Base-by-base conservation (phyloP, 352 stramenopile species). In the Phytophthora foliorum region DNA sequence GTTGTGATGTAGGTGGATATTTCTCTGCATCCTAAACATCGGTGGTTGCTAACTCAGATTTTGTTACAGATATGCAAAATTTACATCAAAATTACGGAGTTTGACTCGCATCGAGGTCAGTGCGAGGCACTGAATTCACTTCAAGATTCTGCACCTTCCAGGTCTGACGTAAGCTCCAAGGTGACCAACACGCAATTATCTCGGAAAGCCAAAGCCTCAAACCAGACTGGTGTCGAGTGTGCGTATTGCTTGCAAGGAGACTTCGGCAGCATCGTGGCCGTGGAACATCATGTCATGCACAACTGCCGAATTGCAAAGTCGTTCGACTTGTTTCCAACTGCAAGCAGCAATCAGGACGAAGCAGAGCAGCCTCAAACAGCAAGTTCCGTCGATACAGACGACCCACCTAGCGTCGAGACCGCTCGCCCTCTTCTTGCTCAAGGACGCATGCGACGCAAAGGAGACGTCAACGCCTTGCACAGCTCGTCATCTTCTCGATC, bases 11-110 rank as follows among this genome's bases (percentile, higher is more conserved):
- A 67, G 44, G 67, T 51, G 38, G 25, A 36, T 31, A 29, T 13
- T 50, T 46, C 6, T 8, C 3, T 22, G 17, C 21, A 6, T 39
- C 3, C 19, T 29, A 19, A 24, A 34, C 25, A 6, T 29, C 13
- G n/a, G 10, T n/a, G 6, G 10, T 49, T 25, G 22, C 22, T 74
- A 31, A 65, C 41, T n/a, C 46, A 34, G 16, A 46, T 46, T n/a
- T 46, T 54, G 25, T 39, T 63, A 8, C 38, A 90, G 82, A 8
- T 63, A 24, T 91, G 82, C 51, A 69, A 78, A 13, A 69, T 68
- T 57, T 91, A 84, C 49, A 54, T 89, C 52, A 81, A 80, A 24
- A 71, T 90, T 2, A 57, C 65, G 2, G 73, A 84, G 2, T 68
- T 86, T 31, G 56, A 57, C 8, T 21, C 27, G 1, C 71, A 78